Evolutionary conservation across 495 filamentous ascomycete species (phyloP).

Genomic region (Schizothecium vesticola): DNA sequence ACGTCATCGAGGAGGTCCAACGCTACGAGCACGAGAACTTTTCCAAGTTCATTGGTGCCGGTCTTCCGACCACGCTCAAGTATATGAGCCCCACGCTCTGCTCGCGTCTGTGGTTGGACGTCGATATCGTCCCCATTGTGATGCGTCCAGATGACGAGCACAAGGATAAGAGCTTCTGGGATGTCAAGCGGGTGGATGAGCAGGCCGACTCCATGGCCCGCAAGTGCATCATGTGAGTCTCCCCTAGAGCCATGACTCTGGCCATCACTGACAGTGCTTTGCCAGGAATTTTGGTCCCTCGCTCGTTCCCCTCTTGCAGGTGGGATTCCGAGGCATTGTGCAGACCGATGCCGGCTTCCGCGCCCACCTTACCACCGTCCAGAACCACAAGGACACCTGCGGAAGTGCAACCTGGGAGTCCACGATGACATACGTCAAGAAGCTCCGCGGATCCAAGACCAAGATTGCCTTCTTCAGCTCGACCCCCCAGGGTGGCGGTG

Average conservation of each 20-base stretch:
- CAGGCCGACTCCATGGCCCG: constrained; percentile 82
- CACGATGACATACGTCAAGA: constrained; percentile 59
- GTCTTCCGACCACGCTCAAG: constrained; percentile 48
- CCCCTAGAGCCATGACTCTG: not conserved
- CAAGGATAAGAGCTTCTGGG: constrained; percentile 45
- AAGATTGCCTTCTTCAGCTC: constrained; percentile 82
- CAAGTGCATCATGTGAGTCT: constrained; percentile 63
- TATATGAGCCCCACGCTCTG: constrained; percentile 55
- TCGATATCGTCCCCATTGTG: constrained; percentile 71
- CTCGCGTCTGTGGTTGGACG: constrained; percentile 71
- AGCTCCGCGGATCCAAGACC: constrained; percentile 60
- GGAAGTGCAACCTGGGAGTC: constrained; percentile 60
- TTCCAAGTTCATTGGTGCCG: constrained; percentile 63
- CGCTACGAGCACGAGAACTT: constrained; percentile 56
- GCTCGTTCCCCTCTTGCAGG: constrained; percentile 64
- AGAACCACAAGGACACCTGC: constrained; percentile 63
- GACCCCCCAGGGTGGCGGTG: constrained; percentile 83
- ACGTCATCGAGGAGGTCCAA: constrained; percentile 48
- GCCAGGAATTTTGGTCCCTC: constrained; percentile 70
- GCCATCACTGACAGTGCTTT: not conserved
- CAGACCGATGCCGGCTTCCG: constrained; percentile 65
- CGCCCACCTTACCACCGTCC: constrained; percentile 53
- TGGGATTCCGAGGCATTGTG: constrained; percentile 69
- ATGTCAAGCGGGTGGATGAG: constrained; percentile 63
- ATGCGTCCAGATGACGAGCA: constrained; percentile 41